A percentile compares a stretch with the other conserved stretches of the same genome.
Conservation (phyloP, 2,329 filamentous ascomycete species). For the Knoxdaviesia capensis region DNA sequence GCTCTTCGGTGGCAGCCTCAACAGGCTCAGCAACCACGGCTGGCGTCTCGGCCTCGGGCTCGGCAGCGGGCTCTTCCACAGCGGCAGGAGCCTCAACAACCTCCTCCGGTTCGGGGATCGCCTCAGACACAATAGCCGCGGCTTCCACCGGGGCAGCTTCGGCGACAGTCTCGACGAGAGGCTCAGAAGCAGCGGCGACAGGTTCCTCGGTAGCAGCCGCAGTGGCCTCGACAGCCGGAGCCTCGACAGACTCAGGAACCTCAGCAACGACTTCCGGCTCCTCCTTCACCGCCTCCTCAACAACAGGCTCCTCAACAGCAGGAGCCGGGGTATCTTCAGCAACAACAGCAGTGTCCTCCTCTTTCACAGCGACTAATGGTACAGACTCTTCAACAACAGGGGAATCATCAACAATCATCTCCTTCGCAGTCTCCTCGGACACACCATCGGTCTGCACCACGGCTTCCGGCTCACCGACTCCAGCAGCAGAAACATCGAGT, state of each 20-base stretch:
- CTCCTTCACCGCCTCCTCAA: neutral
- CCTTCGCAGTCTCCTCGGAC: neutral
- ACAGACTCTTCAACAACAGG: neutral
- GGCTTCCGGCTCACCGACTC: neutral
- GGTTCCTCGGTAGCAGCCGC: conserved; percentile 2
- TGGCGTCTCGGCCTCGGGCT: neutral
- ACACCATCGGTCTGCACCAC: neutral
- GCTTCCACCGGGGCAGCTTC: conserved; percentile 3
- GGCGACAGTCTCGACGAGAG: neutral
- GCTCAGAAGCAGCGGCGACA: neutral
- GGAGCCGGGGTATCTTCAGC: too few relatives aligned
- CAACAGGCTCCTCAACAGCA: neutral
- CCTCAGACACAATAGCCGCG: neutral
- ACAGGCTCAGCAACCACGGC: neutral
- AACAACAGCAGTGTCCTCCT: too few relatives aligned
- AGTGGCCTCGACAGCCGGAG: neutral
- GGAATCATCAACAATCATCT: neutral
- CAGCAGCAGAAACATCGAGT: conserved; percentile 5
- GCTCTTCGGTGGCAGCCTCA: neutral
- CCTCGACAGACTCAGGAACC: too few relatives aligned
- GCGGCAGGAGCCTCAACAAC: conserved; percentile 2
- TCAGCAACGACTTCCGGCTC: neutral
- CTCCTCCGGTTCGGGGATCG: neutral
- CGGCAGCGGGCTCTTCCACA: neutral
- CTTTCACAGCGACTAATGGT: too few relatives aligned